Base-by-base conservation (phyloP, 2,329 filamentous ascomycete species). In the Venturia nashicola region DNA sequence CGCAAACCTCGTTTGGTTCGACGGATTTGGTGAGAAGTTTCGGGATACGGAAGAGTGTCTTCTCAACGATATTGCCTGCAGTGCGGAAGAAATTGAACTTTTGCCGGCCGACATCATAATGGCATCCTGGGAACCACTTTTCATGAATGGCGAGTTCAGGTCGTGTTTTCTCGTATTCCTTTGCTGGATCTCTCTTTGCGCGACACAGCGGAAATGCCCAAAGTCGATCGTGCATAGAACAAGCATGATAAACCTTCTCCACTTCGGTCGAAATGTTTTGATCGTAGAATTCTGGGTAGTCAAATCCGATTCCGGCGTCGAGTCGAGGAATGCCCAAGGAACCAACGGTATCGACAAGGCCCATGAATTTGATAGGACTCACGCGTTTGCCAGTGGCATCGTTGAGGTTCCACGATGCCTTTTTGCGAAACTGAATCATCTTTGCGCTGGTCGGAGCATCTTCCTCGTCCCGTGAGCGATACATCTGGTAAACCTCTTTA, bases 241-340 rank as follows among this genome's bases (percentile, higher is more conserved):
- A 68, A 0, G 72, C 72, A 39, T 75, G 73, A 34, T 71, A 73
- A 14, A 73, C 69, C 14, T 71, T 64, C n/a, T 73, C 70, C 2
- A 75, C 72, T 2, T 68, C 70, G 3, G 68, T 70, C 2, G 68
- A 70, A n/a, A 73, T 67, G 5, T 70, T 67, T 61, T 73, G 71
- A 39, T 74, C 72, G 67, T 72, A 73, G 61, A 75, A 73, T 2
- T 72, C 71, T 4, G 70, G 70, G 70, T 72, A 75, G 32, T 72
- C 71, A 32, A 74, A 69, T 5, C 73, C 73, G 14, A 73, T 67
- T 0, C 72, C 73, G 5, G 73, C 72, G 42, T 73, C 72, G 11
- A 81, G 74, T 14, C 79, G 74, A 1, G 79, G 79, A 3, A 75
- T 76, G 0, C 79, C 79, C 1, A 81, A 69, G 0, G 72, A 68